These are phyloP conservation scores for Ceratocystis variospora DNA, from an alignment of 2,329 filamentous ascomycete species.

Conservation along the genomic window DNA sequence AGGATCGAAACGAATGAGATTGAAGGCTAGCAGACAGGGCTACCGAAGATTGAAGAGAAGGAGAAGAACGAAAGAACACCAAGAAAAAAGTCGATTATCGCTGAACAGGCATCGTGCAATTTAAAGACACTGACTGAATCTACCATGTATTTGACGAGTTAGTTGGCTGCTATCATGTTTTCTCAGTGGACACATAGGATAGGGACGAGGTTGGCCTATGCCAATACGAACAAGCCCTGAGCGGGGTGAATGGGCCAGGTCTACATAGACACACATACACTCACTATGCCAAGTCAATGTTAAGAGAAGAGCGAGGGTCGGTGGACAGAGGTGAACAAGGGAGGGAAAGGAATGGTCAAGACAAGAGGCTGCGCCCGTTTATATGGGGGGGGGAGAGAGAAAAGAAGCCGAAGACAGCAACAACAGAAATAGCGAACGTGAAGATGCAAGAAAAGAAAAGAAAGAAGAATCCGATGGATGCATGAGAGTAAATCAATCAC, in stretches of 20 bases:
- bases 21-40: background rate
- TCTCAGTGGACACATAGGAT: constrained; percentile 6
- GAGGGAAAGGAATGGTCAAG: constrained; percentile 1
- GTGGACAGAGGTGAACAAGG: background rate
- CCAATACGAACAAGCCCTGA: constrained; percentile 7
- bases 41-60: background rate
- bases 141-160: background rate
- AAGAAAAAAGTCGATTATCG: constrained; percentile 1
- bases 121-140: background rate
- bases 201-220: constrained; percentile 9
- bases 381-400: constrained; percentile 3
- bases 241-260: constrained; percentile 6
- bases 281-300: background rate
- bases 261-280: background rate
- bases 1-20: background rate
- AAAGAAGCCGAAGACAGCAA: background rate
- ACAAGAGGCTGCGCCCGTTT: constrained; percentile 1
- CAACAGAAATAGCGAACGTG: background rate
- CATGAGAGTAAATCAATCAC: background rate
- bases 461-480: background rate
- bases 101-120: constrained; percentile 7
- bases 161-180: constrained; percentile 2
- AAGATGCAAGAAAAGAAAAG: background rate
- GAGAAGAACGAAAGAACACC: background rate
- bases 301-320: background rate